These are phyloP conservation scores for Candida germanica DNA, from an alignment of 805 yeast species.

Conservation along the genomic window DNA sequence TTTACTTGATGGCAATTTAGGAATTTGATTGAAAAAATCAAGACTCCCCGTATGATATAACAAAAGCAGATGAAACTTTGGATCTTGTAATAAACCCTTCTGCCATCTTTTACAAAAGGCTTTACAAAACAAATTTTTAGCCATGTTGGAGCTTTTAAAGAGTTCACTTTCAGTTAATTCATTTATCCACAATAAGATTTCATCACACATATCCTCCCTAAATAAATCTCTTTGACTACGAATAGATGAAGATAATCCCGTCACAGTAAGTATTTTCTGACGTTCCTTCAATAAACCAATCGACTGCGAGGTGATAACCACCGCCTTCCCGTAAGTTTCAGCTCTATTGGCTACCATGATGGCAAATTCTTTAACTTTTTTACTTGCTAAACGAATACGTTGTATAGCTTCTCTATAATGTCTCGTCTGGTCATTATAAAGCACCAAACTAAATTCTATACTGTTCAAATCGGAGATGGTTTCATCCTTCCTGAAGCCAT, in stretches of 20 bases:
- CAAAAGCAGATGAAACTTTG: slow-evolving; percentile 8
- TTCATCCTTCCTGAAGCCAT: slow-evolving; percentile 37
- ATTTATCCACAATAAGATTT: slow-evolving; percentile 62
- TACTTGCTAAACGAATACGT: slow-evolving; percentile 60
- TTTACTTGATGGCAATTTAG: slow-evolving; percentile 27
- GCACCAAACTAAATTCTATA: slow-evolving; percentile 50
- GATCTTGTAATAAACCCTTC: slow-evolving; percentile 40
- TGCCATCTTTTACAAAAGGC: slow-evolving; percentile 64
- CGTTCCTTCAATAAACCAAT: slow-evolving; percentile 48
- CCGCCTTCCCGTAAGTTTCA: slow-evolving; percentile 64
- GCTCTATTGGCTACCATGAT: slow-evolving; percentile 66
- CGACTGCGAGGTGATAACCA: slow-evolving; percentile 57
- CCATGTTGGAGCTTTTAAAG: slow-evolving; percentile 44
- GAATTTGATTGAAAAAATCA: slow-evolving; percentile 34
- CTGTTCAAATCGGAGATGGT: slow-evolving; percentile 31
- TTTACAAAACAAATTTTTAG: slow-evolving; percentile 51
- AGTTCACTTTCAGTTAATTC: slow-evolving; percentile 56
- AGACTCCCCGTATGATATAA: slow-evolving; percentile 30
- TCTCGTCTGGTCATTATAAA: slow-evolving; percentile 78
- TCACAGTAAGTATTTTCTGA: slow-evolving; percentile 54
- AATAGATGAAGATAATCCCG: slow-evolving; percentile 66
- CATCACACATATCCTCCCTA: slow-evolving; percentile 78
- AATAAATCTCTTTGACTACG: slow-evolving; percentile 66
- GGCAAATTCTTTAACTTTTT: slow-evolving; percentile 62
- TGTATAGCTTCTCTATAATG: slow-evolving; percentile 74